phyloP scores from a whole-genome alignment of 768 basidiomycete species.

The Sarcodon sp. region DNA sequence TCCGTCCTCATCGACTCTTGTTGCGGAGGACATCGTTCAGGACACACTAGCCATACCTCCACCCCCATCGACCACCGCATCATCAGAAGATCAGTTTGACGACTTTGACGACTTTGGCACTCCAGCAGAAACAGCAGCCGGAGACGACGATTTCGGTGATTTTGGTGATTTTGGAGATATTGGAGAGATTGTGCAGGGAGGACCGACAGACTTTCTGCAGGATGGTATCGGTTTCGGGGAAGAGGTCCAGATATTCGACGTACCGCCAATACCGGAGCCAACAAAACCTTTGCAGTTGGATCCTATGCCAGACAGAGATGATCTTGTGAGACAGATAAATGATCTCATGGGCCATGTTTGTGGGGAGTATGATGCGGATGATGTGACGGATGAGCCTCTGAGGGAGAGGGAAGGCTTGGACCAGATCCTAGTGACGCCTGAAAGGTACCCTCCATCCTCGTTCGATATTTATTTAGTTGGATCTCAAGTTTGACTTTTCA shows the following conservation, averaged over 20 bases:
- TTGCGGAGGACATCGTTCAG: slow-evolving; percentile 2
- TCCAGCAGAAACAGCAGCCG: slow-evolving; percentile 26
- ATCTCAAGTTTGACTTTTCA: slow-evolving; percentile 18
- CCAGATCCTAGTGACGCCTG: slow-evolving; percentile 64
- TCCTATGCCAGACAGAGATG: slow-evolving; percentile 45
- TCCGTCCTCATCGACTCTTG: not conserved
- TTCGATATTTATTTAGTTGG: slow-evolving; percentile 1
- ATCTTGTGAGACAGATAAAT: slow-evolving; percentile 50
- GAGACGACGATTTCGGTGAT: slow-evolving; percentile 71
- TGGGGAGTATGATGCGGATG: slow-evolving; percentile 34
- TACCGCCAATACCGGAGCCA: not conserved
- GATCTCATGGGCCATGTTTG: slow-evolving; percentile 57
- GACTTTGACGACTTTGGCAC: slow-evolving; percentile 50
- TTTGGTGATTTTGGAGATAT: slow-evolving; percentile 77
- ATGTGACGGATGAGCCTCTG: slow-evolving; percentile 57
- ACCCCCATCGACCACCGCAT: slow-evolving; percentile 9
- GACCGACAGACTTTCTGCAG: slow-evolving; percentile 21
- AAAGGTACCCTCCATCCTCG: slow-evolving; percentile 40
- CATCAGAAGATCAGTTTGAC: slow-evolving; percentile 21
- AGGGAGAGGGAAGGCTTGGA: slow-evolving; percentile 70
- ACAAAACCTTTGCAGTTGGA: slow-evolving; percentile 44
- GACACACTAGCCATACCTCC: slow-evolving; percentile 6
- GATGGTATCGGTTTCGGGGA: slow-evolving; percentile 23
- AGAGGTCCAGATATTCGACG: slow-evolving; percentile 18
- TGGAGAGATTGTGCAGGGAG: slow-evolving; percentile 20